Evolutionary conservation across 306 rosid species (phyloP).

Genomic region (Senna tora): DNA sequence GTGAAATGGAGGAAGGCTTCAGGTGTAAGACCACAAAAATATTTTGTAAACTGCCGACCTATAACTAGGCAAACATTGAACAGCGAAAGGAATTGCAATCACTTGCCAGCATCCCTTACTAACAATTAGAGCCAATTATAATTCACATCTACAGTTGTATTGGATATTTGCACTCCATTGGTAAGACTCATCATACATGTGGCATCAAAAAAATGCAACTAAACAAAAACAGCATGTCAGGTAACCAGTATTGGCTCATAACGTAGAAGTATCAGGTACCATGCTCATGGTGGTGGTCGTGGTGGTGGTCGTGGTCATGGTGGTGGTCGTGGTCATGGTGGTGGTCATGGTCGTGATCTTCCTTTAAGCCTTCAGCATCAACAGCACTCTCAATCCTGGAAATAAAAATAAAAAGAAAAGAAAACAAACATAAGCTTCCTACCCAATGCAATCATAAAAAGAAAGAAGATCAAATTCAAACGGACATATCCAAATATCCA

Average conservation of each 20-base stretch:
- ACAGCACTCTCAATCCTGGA: slow-evolving; percentile 85
- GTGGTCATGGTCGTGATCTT: slow-evolving; percentile 57
- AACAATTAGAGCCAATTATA: slow-evolving; percentile 5
- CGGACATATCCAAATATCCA: slow-evolving; percentile 20
- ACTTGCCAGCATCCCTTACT: background rate
- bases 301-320: slow-evolving; percentile 56
- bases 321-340: slow-evolving; percentile 51
- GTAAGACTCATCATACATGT: slow-evolving; percentile 14
- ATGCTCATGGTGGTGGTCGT: slow-evolving; percentile 64
- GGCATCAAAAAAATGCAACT: slow-evolving; percentile 2
- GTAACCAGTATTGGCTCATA: slow-evolving; percentile 15
- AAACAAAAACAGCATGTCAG: slow-evolving; percentile 24
- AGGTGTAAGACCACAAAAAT: no score
- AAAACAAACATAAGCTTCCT: slow-evolving; percentile 32
- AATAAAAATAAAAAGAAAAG: slow-evolving; percentile 18
- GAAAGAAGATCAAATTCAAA: background rate
- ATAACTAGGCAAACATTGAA: slow-evolving; percentile 31
- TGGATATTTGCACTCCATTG: background rate
- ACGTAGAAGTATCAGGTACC: slow-evolving; percentile 52
- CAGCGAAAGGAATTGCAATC: slow-evolving; percentile 24
- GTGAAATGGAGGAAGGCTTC: no score
- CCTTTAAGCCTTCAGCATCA: slow-evolving; percentile 59
- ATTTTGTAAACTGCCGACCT: slow-evolving; percentile 1
- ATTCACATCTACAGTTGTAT: background rate
- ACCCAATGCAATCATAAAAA: slow-evolving; percentile 35